Conservation (phyloP, 495 filamentous ascomycete species). For the Penicillium arizonense region DNA sequence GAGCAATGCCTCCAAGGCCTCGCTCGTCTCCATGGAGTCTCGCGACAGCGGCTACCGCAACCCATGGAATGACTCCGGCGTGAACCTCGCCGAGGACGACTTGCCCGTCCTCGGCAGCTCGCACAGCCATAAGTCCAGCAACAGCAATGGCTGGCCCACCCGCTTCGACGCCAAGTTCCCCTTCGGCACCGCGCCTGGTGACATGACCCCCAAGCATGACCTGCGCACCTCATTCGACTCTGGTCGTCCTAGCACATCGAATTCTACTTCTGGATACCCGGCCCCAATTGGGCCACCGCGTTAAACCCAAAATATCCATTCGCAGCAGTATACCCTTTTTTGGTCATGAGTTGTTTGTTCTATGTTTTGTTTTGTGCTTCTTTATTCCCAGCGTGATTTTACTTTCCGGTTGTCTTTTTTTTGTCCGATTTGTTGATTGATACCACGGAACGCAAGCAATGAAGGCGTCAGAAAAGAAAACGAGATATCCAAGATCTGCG, state of each 20-base stretch:
- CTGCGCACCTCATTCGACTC: constrained; percentile 81
- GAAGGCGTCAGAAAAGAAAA: constrained; percentile 34
- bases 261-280: constrained; percentile 95
- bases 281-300: constrained; percentile 83
- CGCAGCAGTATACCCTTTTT: constrained; percentile 57
- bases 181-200: constrained; percentile 69
- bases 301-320: constrained; percentile 63
- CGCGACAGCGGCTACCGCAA: constrained; percentile 90
- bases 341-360: constrained; percentile 22
- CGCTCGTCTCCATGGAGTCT: constrained; percentile 89
- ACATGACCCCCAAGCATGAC: constrained; percentile 78
- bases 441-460: constrained; percentile 43
- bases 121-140: constrained; percentile 55
- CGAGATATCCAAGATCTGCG: constrained; percentile 35
- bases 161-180: constrained; percentile 63
- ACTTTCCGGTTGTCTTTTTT: constrained; percentile 20
- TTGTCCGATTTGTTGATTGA: constrained; percentile 33
- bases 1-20: constrained; percentile 91
- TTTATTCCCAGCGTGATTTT: constrained; percentile 11
- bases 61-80: constrained; percentile 94
- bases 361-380: constrained; percentile 15
- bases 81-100: constrained; percentile 88
- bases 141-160: constrained; percentile 64
- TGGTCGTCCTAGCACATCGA: constrained; percentile 88
- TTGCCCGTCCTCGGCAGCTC: constrained; percentile 58